phyloP scores from a whole-genome alignment of 176 grass and related monocot genomes.

The Alopecurus myosuroides region DNA sequence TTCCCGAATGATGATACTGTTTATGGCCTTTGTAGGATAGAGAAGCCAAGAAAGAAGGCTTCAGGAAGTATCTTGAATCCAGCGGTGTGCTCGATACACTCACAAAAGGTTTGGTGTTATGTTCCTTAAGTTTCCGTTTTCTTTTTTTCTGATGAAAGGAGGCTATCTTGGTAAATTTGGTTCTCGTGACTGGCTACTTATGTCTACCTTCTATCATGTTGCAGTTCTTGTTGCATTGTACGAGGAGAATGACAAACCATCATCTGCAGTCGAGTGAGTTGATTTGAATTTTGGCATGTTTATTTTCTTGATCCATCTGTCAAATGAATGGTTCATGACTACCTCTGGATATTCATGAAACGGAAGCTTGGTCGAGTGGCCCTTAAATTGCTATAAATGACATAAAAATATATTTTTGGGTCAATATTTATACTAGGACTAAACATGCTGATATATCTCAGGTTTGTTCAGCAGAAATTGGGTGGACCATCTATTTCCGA shows the following conservation, averaged over 20 bases:
- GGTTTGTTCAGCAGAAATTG: slow-evolving; percentile 90
- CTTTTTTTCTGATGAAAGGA: too few species aligned
- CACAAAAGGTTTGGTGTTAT: slow-evolving; percentile 64
- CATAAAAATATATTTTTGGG: neutral
- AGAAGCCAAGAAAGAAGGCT: slow-evolving; percentile 89
- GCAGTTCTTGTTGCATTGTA: slow-evolving; percentile 88
- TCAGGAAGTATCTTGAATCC: slow-evolving; percentile 95
- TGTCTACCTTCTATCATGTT: neutral
- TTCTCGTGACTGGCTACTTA: neutral
- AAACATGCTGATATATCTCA: slow-evolving; percentile 17
- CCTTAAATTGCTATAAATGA: neutral
- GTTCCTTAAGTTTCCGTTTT: neutral
- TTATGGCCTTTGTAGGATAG: slow-evolving; percentile 52
- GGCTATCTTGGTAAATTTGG: neutral
- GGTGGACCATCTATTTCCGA: slow-evolving; percentile 82
- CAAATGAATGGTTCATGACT: neutral
- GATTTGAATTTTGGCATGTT: neutral
- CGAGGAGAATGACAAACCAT: slow-evolving; percentile 81
- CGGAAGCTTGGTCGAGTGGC: neutral
- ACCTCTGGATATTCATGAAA: neutral
- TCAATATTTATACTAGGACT: neutral
- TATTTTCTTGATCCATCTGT: neutral
- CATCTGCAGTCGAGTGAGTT: slow-evolving; percentile 88
- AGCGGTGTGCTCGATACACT: slow-evolving; percentile 91
- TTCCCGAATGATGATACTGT: neutral